These are phyloP conservation scores for Fagus crenata DNA, from an alignment of 306 rosid species.

Conservation along the genomic window DNA sequence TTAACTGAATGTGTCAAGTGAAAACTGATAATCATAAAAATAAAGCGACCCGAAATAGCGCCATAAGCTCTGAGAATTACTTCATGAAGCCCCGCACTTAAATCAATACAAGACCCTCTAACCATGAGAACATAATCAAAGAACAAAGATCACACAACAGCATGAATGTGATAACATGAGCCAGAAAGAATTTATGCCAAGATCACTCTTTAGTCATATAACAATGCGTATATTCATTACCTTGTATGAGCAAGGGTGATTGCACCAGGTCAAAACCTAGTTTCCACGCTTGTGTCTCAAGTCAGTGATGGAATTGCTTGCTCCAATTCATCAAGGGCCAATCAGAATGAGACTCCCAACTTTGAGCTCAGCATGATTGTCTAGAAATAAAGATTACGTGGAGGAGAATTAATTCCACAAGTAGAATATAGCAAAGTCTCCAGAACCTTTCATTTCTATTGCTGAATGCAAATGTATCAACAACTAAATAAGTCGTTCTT, in stretches of 20 bases:
- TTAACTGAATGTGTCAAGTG: background rate
- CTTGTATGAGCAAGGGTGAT: too few species aligned
- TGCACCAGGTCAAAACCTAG: background rate
- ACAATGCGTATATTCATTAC: too few species aligned
- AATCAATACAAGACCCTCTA: too few species aligned
- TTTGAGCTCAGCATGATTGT: background rate
- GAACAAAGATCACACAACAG: too few species aligned
- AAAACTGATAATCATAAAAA: background rate
- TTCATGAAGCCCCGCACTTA: too few species aligned
- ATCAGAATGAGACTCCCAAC: background rate
- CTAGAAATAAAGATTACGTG: background rate
- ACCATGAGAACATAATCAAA: too few species aligned
- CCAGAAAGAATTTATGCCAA: too few species aligned
- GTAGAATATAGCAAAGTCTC: background rate
- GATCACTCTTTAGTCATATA: too few species aligned
- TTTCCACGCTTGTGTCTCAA: background rate
- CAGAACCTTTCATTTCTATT: constrained; percentile 1
- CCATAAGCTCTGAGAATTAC: too few species aligned
- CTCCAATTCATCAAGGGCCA: constrained; percentile 6
- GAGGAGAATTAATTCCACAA: background rate
- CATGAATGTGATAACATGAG: too few species aligned
- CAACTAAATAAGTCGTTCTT: background rate
- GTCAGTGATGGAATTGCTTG: background rate
- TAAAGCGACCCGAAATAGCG: too few species aligned
- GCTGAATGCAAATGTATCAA: background rate